These are phyloP conservation scores for Hippophae rhamnoides DNA, from an alignment of 306 rosid genomes.

Conservation along the genomic window DNA sequence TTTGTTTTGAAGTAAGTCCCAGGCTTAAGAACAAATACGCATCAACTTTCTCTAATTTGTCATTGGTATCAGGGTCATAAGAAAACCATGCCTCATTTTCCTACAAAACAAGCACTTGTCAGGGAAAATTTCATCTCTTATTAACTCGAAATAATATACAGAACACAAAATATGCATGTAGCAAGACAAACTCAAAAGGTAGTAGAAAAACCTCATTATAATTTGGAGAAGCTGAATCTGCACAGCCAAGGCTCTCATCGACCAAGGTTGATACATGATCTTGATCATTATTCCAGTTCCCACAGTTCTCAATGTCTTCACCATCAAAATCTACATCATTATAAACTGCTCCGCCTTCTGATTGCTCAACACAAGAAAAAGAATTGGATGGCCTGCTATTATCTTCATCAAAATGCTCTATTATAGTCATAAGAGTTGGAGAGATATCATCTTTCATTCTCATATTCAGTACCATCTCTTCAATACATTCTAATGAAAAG, in stretches of 20 bases:
- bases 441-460: slow-evolving; percentile 71
- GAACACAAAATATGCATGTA: not conserved
- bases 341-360: slow-evolving; percentile 29
- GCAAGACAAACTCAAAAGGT: not conserved
- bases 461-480: slow-evolving; percentile 63
- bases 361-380: slow-evolving; percentile 27
- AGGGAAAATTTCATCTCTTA: slow-evolving; percentile 15
- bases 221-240: slow-evolving; percentile 47
- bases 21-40: slow-evolving; percentile 60
- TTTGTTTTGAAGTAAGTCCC: slow-evolving; percentile 63
- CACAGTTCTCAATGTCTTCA: slow-evolving; percentile 38
- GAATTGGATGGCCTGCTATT: slow-evolving; percentile 62
- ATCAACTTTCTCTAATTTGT: slow-evolving; percentile 59
- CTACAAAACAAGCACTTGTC: slow-evolving; percentile 32
- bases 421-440: slow-evolving; percentile 63
- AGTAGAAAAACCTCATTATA: slow-evolving; percentile 51
- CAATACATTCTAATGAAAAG: slow-evolving; percentile 49
- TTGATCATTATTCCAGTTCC: slow-evolving; percentile 51
- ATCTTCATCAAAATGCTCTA: slow-evolving; percentile 64
- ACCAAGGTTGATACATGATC: slow-evolving; percentile 40
- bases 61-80: slow-evolving; percentile 38
- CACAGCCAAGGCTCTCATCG: slow-evolving; percentile 44
- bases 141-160: not conserved
- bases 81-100: slow-evolving; percentile 45
- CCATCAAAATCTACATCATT: slow-evolving; percentile 35